Conservation (phyloP, 306 rosid genomes). For the Vicia sativa region DNA sequence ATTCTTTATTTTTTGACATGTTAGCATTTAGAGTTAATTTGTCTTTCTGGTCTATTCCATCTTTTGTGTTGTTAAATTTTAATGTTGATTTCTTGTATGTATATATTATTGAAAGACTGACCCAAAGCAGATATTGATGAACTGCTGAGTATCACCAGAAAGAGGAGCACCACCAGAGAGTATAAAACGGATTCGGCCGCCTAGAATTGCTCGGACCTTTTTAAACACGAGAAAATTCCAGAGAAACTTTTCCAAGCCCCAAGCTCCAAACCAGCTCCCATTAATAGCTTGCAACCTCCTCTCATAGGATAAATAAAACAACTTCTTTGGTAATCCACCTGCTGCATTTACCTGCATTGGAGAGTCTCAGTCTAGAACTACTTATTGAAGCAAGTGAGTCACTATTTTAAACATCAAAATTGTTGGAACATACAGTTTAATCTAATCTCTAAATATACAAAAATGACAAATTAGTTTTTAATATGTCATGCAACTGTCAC, state of each 20-base stretch:
- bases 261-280: conserved; percentile 97
- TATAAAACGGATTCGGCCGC: conserved; percentile 80
- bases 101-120: conserved; percentile 41
- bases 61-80: neutral
- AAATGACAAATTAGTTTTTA: neutral
- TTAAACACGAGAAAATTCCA: conserved; percentile 84
- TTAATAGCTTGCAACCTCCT: conserved; percentile 82
- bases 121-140: conserved; percentile 97
- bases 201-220: conserved; percentile 84
- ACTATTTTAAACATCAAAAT: neutral
- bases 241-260: conserved; percentile 84
- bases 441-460: neutral
- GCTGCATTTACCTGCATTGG: conserved; percentile 70
- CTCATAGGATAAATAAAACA: conserved; percentile 85
- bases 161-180: conserved; percentile 99
- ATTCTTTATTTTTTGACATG: conserved; percentile 8
- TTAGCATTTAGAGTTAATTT: conserved; percentile 3
- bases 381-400: neutral
- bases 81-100: neutral
- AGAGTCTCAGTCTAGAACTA: neutral
- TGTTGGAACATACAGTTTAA: neutral
- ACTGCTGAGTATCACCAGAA: conserved; percentile 86
- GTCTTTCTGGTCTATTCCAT: conserved; percentile 4
- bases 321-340: conserved; percentile 76
- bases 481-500: too few relatives aligned